These are phyloP conservation scores for Paraconiothyrium sp. DNA, from an alignment of 2,329 filamentous ascomycete species.

Conservation along the genomic window DNA sequence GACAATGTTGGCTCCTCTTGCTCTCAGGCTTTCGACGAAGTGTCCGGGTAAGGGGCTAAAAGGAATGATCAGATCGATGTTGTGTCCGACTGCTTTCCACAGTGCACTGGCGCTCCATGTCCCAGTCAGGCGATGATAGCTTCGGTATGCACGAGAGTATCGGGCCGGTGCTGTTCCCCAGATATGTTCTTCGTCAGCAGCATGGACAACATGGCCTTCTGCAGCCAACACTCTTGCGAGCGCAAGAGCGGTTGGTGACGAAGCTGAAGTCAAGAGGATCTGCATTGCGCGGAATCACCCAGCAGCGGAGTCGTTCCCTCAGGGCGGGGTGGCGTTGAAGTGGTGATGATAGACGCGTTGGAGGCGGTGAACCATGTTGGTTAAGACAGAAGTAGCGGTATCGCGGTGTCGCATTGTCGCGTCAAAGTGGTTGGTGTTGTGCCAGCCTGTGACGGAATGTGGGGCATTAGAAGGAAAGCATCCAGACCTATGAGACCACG, in stretches of 20 bases:
- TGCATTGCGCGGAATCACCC: constrained; percentile 13
- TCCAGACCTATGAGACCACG: constrained; percentile 9
- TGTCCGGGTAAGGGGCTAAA: constrained; percentile 6
- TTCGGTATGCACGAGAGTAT: constrained; percentile 18
- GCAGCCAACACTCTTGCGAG: constrained; percentile 21
- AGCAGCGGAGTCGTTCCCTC: neutral
- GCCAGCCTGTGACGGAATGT: constrained; percentile 11
- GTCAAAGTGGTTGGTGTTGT: constrained; percentile 12
- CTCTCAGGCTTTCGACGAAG: neutral
- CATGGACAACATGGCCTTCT: constrained; percentile 20
- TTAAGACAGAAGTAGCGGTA: neutral
- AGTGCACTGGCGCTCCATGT: neutral
- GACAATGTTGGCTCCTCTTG: constrained; percentile 7
- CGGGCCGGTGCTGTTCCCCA: constrained; percentile 20
- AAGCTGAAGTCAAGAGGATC: constrained; percentile 21
- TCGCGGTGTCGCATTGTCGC: constrained; percentile 6
- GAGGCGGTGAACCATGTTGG: neutral
- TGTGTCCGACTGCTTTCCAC: constrained; percentile 11
- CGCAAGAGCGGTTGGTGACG: constrained; percentile 19
- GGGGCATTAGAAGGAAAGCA: constrained; percentile 7
- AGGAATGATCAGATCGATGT: constrained; percentile 19
- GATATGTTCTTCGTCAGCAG: constrained; percentile 20
- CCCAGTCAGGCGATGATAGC: constrained; percentile 14
- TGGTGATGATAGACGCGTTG: neutral
- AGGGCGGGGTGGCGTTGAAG: neutral